Conservation (phyloP, 257 asterid genomes). For the Ophiorrhiza pumila region DNA sequence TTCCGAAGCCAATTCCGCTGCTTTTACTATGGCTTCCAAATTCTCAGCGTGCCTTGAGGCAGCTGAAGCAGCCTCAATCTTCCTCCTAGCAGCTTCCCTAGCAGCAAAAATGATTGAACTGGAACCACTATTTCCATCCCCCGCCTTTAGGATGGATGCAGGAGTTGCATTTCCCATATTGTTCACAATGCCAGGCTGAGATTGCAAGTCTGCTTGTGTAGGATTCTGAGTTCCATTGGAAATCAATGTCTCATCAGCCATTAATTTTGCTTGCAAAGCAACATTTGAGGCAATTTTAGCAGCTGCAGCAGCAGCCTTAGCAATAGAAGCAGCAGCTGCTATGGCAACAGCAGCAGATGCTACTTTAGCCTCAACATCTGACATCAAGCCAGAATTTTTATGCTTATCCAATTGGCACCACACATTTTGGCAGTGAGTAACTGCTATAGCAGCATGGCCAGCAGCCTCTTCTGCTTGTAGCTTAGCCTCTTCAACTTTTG, state of each 20-base stretch:
- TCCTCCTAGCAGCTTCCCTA: slow-evolving; percentile 87
- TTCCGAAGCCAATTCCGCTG: slow-evolving; percentile 95
- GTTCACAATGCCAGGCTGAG: slow-evolving; percentile 32
- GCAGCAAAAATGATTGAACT: slow-evolving; percentile 69
- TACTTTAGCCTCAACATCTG: slow-evolving; percentile 64
- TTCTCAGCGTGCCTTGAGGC: slow-evolving; percentile 93
- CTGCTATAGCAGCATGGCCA: slow-evolving; percentile 67
- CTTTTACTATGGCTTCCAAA: slow-evolving; percentile 84
- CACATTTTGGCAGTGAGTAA: slow-evolving; percentile 70
- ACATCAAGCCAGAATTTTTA: slow-evolving; percentile 50
- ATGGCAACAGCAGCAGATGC: slow-evolving; percentile 87
- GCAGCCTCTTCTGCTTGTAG: slow-evolving; percentile 85
- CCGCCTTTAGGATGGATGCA: slow-evolving; percentile 49
- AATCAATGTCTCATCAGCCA: slow-evolving; percentile 75
- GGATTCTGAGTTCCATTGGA: slow-evolving; percentile 32
- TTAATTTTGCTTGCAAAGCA: slow-evolving; percentile 75
- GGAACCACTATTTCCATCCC: slow-evolving; percentile 48
- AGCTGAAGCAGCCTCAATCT: slow-evolving; percentile 93
- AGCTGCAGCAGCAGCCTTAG: slow-evolving; percentile 98
- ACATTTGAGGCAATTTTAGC: slow-evolving; percentile 88
- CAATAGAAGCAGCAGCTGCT: slow-evolving; percentile 95
- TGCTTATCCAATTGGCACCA: slow-evolving; percentile 74
- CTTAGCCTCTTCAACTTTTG: slow-evolving; percentile 79
- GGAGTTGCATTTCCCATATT: slow-evolving; percentile 51
- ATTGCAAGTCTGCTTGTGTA: slow-evolving; percentile 19